Conservation (phyloP, 2,329 filamentous ascomycete genomes). For the Alternaria brassicicola region DNA sequence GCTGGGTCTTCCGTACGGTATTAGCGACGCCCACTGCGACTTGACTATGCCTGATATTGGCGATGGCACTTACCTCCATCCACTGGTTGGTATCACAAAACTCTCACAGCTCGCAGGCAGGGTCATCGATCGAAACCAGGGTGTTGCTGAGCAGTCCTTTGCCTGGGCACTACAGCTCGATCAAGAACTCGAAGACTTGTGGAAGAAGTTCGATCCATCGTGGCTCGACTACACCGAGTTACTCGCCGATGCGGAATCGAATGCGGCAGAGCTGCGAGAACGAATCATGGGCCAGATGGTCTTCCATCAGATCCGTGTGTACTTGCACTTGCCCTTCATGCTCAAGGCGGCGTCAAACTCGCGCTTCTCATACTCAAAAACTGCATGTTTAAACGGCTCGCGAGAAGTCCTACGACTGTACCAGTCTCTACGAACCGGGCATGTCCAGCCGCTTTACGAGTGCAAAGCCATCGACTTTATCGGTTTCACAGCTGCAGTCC, state of each 20-base stretch:
- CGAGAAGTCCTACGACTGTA: constrained; percentile 52
- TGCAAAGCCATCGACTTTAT: constrained; percentile 57
- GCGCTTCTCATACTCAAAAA: constrained; percentile 49
- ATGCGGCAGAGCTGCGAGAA: constrained; percentile 47
- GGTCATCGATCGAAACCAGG: constrained; percentile 54
- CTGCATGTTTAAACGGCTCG: constrained; percentile 50
- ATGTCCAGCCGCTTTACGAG: constrained; percentile 50
- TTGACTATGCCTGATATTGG: constrained; percentile 36
- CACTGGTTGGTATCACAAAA: constrained; percentile 43
- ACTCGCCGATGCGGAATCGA: constrained; percentile 34
- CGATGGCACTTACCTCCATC: constrained; percentile 36
- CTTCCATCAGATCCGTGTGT: constrained; percentile 54
- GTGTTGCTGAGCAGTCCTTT: constrained; percentile 43
- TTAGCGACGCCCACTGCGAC: constrained; percentile 49
- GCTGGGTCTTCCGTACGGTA: constrained; percentile 60
- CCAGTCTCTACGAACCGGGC: constrained; percentile 45
- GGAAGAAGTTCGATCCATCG: constrained; percentile 43
- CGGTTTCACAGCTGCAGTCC: constrained; percentile 54
- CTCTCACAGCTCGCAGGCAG: constrained; percentile 50
- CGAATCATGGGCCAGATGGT: constrained; percentile 51
- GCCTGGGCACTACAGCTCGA: constrained; percentile 51
- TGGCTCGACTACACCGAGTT: constrained; percentile 49
- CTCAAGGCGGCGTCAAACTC: constrained; percentile 47
- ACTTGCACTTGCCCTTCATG: constrained; percentile 56
- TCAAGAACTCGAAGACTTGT: constrained; percentile 51